A percentile compares a stretch with the other conserved stretches of the same genome.
phyloP scores from a whole-genome alignment of 1,139 yeast species.

The Taiozyma sp. region DNA sequence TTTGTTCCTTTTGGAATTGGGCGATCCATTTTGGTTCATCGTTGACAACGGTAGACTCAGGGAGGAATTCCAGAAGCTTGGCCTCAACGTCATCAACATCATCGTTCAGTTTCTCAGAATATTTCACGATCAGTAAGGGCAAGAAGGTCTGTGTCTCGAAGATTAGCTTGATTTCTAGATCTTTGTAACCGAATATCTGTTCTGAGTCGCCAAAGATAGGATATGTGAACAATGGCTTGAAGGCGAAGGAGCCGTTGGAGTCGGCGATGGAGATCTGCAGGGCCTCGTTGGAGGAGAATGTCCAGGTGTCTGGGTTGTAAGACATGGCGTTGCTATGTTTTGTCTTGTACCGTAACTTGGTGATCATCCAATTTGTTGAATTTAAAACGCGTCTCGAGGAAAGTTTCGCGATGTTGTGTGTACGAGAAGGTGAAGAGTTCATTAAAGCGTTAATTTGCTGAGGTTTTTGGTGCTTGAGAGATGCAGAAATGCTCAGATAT shows the following conservation, averaged over 20 bases:
- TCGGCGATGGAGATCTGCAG: slow-evolving; percentile 53
- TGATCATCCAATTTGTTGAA: background rate
- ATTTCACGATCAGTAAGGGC: slow-evolving; percentile 56
- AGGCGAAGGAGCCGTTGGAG: slow-evolving; percentile 50
- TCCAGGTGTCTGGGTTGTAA: slow-evolving; percentile 58
- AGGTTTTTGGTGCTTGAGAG: too few relatives aligned
- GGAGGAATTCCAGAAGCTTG: slow-evolving; percentile 52
- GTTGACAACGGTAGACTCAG: slow-evolving; percentile 53
- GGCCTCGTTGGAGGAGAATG: slow-evolving; percentile 61
- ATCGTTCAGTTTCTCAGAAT: slow-evolving; percentile 44
- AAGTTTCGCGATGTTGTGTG: background rate
- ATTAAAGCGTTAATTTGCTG: background rate
- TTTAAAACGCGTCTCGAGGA: background rate
- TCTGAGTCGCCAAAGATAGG: slow-evolving; percentile 93
- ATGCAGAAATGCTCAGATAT: too few relatives aligned
- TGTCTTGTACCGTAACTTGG: background rate
- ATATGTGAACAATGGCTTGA: slow-evolving; percentile 79
- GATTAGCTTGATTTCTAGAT: slow-evolving; percentile 48
- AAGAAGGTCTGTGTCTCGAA: slow-evolving; percentile 52
- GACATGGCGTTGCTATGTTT: slow-evolving; percentile 9
- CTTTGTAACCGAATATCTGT: slow-evolving; percentile 79
- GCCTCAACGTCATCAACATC: slow-evolving; percentile 32
- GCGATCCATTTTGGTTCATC: slow-evolving; percentile 69
- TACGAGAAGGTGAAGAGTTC: background rate
- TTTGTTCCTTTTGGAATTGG: slow-evolving; percentile 43